Evolutionary conservation across 352 stramenopile species (phyloP), one percentile per base, ranked within the genome.

Genomic region (Globisporangium orthogonon): DNA sequence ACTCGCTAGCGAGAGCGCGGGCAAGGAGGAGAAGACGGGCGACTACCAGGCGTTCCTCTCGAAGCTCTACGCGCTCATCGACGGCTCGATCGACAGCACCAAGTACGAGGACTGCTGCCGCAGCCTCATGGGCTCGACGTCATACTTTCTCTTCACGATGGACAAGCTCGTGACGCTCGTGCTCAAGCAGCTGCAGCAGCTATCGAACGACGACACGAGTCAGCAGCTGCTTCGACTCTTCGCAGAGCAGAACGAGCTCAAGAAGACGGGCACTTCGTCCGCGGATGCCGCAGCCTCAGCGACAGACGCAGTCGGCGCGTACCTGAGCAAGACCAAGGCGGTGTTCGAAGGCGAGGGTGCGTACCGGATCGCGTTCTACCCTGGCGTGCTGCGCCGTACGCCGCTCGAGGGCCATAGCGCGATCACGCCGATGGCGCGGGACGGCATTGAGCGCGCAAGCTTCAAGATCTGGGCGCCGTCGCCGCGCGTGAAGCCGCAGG

Each of bases 101-200:
- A 89, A 91, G 74, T 93, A 92, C 52, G 89, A 97, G 63, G 89
- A 97, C 62, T 87, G 78, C 39, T 97, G 88, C 54, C 76, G 89
- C 45, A 87, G 77, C 35, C 73, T 96, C 15, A 93, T 97, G 80
- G 89, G 89, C 18, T 91, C 88, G 15, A 91, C 82, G 18, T 94
- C 86, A 4, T 97, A 95, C 61, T 92, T 96, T 46, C 58, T 97
- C 39, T 97, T 96, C 63, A 97, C 89, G 7, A 91, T 97, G 73
- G 89, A 97, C 61, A 96, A 96, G 60, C 70, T 97, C 31, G 82
- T 96, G 57, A 66, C 78, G 13, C 71, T 80, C 13, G 72, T 95
- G 47, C 74, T 94, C 40, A 95, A 96, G 71, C 88, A 97, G 56
- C 89, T 96, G 79, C 86, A 96, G 65, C 74, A 90, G 54, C 47